Evolutionary conservation across 148 eudicot genomes (phyloP).

Genomic region (Bassia scoparia): DNA sequence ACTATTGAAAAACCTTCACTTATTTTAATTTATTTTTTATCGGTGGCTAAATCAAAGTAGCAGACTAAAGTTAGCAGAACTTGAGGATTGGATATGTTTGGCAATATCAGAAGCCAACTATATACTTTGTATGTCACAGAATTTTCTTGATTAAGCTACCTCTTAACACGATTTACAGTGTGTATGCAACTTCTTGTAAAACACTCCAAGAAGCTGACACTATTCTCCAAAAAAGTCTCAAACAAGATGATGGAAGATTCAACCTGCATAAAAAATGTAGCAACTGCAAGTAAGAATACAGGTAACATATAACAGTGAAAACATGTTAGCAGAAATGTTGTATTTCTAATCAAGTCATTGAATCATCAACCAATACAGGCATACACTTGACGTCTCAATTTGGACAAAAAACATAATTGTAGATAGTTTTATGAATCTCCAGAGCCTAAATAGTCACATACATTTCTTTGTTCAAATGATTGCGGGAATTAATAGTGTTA

Average conservation of each 20-base stretch:
- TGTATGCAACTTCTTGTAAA: conserved; percentile 31
- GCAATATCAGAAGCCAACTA: not conserved
- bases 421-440: too few relatives aligned
- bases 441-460: too few relatives aligned
- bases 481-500: not conserved
- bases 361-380: too few relatives aligned
- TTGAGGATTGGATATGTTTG: not conserved
- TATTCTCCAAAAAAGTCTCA: conserved; percentile 42
- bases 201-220: conserved; percentile 55
- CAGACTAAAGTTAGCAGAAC: not conserved
- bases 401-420: too few relatives aligned
- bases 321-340: not conserved
- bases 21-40: too few relatives aligned
- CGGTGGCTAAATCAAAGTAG: conserved; percentile 1
- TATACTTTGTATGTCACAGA: too few relatives aligned
- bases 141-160: conserved; percentile 32
- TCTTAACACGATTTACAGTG: conserved; percentile 33
- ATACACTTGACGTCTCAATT: too few relatives aligned
- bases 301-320: not conserved
- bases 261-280: conserved; percentile 44
- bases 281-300: conserved; percentile 17
- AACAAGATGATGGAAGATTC: conserved; percentile 49
- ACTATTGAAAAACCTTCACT: not conserved
- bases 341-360: too few relatives aligned
- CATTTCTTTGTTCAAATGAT: too few relatives aligned